Evolutionary conservation across 2,329 filamentous ascomycete genomes (phyloP), one percentile per base, ranked within the genome.

Genomic region (Arthrobotrys entomopaga): DNA sequence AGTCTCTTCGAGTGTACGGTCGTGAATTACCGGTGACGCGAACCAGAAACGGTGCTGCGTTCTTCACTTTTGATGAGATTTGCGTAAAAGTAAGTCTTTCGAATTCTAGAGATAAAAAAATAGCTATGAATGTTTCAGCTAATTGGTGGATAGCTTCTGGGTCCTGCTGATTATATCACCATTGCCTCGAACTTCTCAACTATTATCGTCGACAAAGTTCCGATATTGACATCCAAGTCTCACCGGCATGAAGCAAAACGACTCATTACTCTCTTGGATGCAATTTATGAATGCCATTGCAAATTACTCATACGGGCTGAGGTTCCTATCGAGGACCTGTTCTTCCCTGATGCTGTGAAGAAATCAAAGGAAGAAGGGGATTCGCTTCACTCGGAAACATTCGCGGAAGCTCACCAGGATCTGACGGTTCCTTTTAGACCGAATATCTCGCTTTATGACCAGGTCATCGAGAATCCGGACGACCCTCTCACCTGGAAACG

Each of bases 241-340:
- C 88, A 89, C 80, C 94, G 93, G 81, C 94, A 93, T 80, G 91
- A 94, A 82, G 91, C 91, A 0, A 85, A 91, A 3, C 86, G 91
- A 10, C 88, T 95, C 79, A 94, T 94, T 79, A 93, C 90, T 0
- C 84, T 95, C 0, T 85, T 94, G 0, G 91, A 95, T 79, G 91
- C 91, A 0, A 83, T 92, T 0, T 94, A 94, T 81, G 91, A 94
- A 82, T 89, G 90, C n/a, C 86, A 89, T 6, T 93, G 91, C 81
- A 91, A 91, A 77, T 85, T 94, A 8, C 81, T 92, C 49, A 84
- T 94, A 60, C 85, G 87, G 19, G 91, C 91, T 1, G 85, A 85
- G 46, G 87, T 86, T 1, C 87, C 87, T 0, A 91, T 91, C 0
- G 91, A 94, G 77, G 85, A 88, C 26, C 84, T 93, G 4, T 93